Evolutionary conservation across 2,329 filamentous ascomycete genomes (phyloP).

Genomic region (Calonectria pseudoreteaudii): DNA sequence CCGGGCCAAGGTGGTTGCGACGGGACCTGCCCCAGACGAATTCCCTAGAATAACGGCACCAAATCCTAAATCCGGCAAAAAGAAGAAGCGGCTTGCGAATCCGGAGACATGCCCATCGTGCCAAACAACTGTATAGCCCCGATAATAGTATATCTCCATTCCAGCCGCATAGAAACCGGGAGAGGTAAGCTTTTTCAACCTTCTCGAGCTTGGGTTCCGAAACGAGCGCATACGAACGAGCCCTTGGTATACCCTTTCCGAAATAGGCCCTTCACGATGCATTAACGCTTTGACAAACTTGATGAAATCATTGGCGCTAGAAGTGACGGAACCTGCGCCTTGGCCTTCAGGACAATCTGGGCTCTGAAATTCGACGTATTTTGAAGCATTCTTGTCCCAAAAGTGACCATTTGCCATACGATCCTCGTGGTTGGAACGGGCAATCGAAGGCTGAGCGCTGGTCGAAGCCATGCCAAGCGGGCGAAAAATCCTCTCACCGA

Average conservation of each 20-base stretch:
- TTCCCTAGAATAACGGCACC: constrained; percentile 44
- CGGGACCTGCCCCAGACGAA: constrained; percentile 26
- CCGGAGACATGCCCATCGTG: constrained; percentile 43
- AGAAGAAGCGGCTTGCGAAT: constrained; percentile 40
- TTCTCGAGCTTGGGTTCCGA: constrained; percentile 22
- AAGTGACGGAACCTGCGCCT: constrained; percentile 45
- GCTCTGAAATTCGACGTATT: constrained; percentile 10
- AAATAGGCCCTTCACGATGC: constrained; percentile 38
- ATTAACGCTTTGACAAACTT: constrained; percentile 45
- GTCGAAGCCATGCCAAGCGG: constrained; percentile 43
- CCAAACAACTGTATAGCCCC: constrained; percentile 33
- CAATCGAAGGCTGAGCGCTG: constrained; percentile 36
- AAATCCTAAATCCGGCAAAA: constrained; percentile 42
- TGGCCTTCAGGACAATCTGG: constrained; percentile 41
- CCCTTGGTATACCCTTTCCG: constrained; percentile 37
- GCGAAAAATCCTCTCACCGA: constrained; percentile 37
- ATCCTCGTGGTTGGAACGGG: constrained; percentile 27
- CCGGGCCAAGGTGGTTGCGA: constrained; percentile 30
- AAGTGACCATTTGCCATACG: constrained; percentile 27
- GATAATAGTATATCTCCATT: constrained; percentile 38
- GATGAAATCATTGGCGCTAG: constrained; percentile 44
- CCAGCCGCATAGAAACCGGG: constrained; percentile 36
- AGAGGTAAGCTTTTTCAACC: constrained; percentile 21
- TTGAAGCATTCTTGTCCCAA: constrained; percentile 15
- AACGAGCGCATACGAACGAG: constrained; percentile 35